Evolutionary conservation across 1,284 basidiomycete genomes (phyloP).

Genomic region (Ceratobasidium sp.): DNA sequence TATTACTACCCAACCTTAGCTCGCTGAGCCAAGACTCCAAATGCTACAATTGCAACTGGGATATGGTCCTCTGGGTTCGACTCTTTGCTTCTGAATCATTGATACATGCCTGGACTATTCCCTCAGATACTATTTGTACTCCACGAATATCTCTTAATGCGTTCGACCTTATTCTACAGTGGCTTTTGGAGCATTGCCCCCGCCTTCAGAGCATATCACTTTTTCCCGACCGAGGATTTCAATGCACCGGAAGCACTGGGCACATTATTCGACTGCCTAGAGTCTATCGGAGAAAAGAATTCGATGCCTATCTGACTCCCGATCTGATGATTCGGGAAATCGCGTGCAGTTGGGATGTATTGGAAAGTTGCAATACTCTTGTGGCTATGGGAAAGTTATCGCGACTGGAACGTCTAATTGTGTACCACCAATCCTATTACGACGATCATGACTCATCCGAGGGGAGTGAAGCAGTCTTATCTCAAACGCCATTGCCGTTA

Average conservation of each 20-base stretch:
- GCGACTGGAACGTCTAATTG: background rate
- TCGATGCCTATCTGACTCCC: background rate
- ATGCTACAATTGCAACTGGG: background rate
- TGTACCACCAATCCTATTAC: background rate
- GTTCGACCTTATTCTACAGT: background rate
- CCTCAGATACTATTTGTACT: background rate
- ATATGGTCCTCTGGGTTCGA: background rate
- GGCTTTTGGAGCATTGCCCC: background rate
- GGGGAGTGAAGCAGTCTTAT: too few relatives aligned
- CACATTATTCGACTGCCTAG: background rate
- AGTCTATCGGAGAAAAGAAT: background rate
- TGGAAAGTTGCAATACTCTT: background rate
- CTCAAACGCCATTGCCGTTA: too few relatives aligned
- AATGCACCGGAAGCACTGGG: background rate
- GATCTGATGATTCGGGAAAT: background rate
- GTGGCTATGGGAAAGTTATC: background rate
- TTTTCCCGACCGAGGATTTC: background rate
- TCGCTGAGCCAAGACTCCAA: background rate
- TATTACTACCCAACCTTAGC: slow-evolving; percentile 2
- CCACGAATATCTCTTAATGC: background rate
- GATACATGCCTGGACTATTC: background rate
- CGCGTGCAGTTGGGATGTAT: background rate
- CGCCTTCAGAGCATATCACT: background rate
- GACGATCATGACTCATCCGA: too few relatives aligned
- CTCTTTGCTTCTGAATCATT: background rate